Base-by-base conservation (phyloP, 1,284 basidiomycete species). In the Fomitopsis betulina region DNA sequence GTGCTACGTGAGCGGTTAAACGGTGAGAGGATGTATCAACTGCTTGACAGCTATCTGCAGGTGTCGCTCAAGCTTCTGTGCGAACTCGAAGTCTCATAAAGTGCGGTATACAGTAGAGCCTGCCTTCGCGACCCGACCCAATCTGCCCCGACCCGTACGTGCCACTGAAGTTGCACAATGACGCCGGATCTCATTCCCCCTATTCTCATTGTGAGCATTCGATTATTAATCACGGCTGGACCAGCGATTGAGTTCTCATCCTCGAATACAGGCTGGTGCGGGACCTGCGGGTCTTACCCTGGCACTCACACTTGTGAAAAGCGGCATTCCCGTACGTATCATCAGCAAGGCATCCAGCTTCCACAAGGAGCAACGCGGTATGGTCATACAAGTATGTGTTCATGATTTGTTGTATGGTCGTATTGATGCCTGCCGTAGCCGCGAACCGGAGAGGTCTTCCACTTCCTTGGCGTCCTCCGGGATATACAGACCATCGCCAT, bases 271-370 rank as follows among this genome's bases (percentile, higher is more conserved):
- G 67, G 63, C 57, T 25, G 67, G 67, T 17, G 60, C 65, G 43
- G 67, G 67, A 12, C 67, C 67, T 7, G 55, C 61, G 4, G 67
- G 67, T 5, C 60, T 68, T 17, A 57, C 63, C 10, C 23, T 56
- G 17, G 67, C 67, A 33, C 59, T 68, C 5, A 56, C 60, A 27
- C 58, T 68, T 7, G 32, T 56, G 10, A 58, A 65, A 38, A 62
- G 63, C 38, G 66, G 66, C 9, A 55, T 67, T 3, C 35, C 68
- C 3, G 70, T 76, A 12, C 73, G 74, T 23, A 69, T 75, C 42
- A 68, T 76, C 25, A 66, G 74, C 15, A 75, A 72, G 51, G 64
- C 65, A 21, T 54, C 37, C 4, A 45, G 59, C 0, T 55, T 62
- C 23, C 55, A 40, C 38, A 43, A 62, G 32, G 65, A 65, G 4